A percentile compares a stretch with the other conserved stretches of the same genome.
Conservation (phyloP, 2,329 filamentous ascomycete species). For the Fusarium mundagurra region DNA sequence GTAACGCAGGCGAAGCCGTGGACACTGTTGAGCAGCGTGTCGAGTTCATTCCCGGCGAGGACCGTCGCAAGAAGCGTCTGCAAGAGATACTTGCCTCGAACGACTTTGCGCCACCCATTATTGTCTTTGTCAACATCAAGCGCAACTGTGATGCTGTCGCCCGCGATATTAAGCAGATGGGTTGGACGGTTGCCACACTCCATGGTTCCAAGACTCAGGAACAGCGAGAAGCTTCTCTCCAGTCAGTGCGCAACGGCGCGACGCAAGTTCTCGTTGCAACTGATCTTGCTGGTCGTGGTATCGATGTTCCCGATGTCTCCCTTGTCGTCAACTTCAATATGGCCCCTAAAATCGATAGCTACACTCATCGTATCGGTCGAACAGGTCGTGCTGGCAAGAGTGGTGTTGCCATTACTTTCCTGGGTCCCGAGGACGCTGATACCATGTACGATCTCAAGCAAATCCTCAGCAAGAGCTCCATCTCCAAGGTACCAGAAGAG, state of each 20-base stretch:
- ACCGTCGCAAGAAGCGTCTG: constrained; percentile 96
- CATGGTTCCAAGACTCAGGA: constrained; percentile 98
- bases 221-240: constrained; percentile 92
- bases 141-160: constrained; percentile 97
- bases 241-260: constrained; percentile 80
- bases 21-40: constrained; percentile 98
- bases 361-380: constrained; percentile 95
- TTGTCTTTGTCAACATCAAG: constrained; percentile 99
- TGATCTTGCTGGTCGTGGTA: constrained; percentile 95
- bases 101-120: constrained; percentile 89
- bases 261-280: constrained; percentile 94
- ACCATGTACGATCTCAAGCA: constrained; percentile 94
- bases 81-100: constrained; percentile 84
- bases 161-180: constrained; percentile 92
- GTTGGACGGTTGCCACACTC: constrained; percentile 87
- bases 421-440: constrained; percentile 89
- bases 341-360: constrained; percentile 90
- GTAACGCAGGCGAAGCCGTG: constrained; percentile 93
- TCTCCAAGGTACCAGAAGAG: constrained; percentile 92
- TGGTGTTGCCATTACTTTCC: constrained; percentile 94
- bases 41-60: constrained; percentile 89
- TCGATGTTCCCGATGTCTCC: constrained; percentile 93
- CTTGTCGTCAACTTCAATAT: constrained; percentile 99
- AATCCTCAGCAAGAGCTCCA: constrained; percentile 90
- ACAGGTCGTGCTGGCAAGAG: constrained; percentile 97